Evolutionary conservation across 192 early-diverging fungal genomes (phyloP).

Genomic region (Spinellus fusiger): DNA sequence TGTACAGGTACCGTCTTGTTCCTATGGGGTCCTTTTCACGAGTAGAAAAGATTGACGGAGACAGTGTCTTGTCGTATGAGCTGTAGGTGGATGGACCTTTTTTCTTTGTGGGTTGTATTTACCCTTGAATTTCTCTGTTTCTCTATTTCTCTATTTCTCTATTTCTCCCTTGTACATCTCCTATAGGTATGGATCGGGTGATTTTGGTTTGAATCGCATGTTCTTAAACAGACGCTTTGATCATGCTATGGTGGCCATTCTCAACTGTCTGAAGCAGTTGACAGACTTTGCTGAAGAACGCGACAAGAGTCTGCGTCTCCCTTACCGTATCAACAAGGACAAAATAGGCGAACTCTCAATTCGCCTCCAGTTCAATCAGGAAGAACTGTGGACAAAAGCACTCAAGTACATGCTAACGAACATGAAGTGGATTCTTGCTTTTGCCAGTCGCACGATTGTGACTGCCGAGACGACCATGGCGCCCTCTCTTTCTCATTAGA

Average conservation of each 20-base stretch:
- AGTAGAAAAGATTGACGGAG: slow-evolving; percentile 79
- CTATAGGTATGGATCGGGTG: slow-evolving; percentile 75
- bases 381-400: slow-evolving; percentile 89
- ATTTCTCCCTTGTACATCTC: background rate
- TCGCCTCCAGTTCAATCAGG: slow-evolving; percentile 80
- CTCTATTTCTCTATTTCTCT: background rate
- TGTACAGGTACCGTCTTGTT: slow-evolving; percentile 66
- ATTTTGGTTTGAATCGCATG: slow-evolving; percentile 67
- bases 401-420: slow-evolving; percentile 85
- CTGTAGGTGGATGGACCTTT: slow-evolving; percentile 45
- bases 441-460: slow-evolving; percentile 41
- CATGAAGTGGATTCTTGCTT: slow-evolving; percentile 85
- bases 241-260: slow-evolving; percentile 78
- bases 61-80: slow-evolving; percentile 63
- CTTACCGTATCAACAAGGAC: slow-evolving; percentile 81
- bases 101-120: background rate
- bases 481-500: background rate
- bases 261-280: slow-evolving; percentile 87
- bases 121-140: background rate
- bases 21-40: slow-evolving; percentile 90
- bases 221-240: slow-evolving; percentile 84
- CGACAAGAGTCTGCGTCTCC: slow-evolving; percentile 71
- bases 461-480: slow-evolving; percentile 4
- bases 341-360: slow-evolving; percentile 82
- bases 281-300: slow-evolving; percentile 73